These are phyloP conservation scores for Besnoitia besnoiti DNA, from an alignment of 169 alveolate genomes.

Conservation along the genomic window DNA sequence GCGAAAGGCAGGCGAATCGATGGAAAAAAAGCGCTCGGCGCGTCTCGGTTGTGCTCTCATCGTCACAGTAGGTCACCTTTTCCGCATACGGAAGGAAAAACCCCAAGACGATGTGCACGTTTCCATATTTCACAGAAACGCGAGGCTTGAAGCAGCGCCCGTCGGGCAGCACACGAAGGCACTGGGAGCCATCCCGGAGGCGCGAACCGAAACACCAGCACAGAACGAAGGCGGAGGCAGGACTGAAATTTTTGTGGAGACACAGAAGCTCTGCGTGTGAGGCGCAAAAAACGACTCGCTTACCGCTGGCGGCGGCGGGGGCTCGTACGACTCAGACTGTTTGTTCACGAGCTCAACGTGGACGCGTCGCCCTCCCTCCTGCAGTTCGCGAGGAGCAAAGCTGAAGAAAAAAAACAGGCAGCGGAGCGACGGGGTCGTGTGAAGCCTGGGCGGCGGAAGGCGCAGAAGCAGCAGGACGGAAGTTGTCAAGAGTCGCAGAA, in stretches of 20 bases:
- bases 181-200: too few species aligned
- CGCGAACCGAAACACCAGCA: neutral
- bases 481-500: too few species aligned
- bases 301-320: constrained; percentile 56
- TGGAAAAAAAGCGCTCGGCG: too few species aligned
- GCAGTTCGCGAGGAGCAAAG: constrained; percentile 57
- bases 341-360: constrained; percentile 81
- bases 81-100: too few species aligned
- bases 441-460: neutral
- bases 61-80: too few species aligned
- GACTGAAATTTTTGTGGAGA: too few species aligned
- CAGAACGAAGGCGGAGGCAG: neutral
- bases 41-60: too few species aligned
- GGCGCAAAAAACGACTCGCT: neutral
- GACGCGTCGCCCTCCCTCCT: constrained; percentile 71
- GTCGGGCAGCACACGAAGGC: too few species aligned
- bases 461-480: neutral
- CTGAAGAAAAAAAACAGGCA: neutral
- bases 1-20: too few species aligned
- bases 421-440: neutral
- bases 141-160: too few species aligned
- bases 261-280: neutral
- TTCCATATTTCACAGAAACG: too few species aligned
- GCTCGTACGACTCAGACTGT: constrained; percentile 73
- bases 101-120: too few species aligned